A percentile compares a stretch with the other conserved stretches of the same genome.
Evolutionary conservation across 1,139 yeast genomes (phyloP).

Genomic region (Magnusiomyces paraingens): DNA sequence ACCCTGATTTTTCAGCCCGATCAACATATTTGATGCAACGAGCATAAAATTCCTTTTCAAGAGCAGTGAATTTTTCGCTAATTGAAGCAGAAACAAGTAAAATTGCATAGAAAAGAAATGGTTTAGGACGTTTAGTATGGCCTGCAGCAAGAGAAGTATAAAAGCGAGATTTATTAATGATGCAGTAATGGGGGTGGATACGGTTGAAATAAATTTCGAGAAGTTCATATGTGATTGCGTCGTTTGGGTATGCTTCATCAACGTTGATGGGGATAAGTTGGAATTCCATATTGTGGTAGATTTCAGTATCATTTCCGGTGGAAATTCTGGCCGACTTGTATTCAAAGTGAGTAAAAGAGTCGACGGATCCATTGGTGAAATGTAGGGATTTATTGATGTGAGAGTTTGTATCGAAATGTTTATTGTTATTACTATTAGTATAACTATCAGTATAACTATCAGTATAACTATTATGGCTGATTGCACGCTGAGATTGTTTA

Average conservation of each 20-base stretch:
- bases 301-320: not conserved
- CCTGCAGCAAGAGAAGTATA: slow-evolving; percentile 12
- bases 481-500: too few species aligned
- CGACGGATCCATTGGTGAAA: too few species aligned
- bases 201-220: slow-evolving; percentile 21
- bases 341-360: too few species aligned
- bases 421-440: too few species aligned
- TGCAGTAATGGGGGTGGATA: slow-evolving; percentile 18
- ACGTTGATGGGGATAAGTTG: slow-evolving; percentile 13
- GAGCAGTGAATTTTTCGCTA: slow-evolving; percentile 16
- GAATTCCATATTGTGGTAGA: not conserved
- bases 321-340: not conserved
- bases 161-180: slow-evolving; percentile 23
- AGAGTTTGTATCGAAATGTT: too few species aligned
- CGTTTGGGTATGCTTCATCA: slow-evolving; percentile 28
- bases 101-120: slow-evolving; percentile 29
- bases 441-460: too few species aligned
- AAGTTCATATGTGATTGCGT: slow-evolving; percentile 22
- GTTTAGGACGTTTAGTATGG: slow-evolving; percentile 21
- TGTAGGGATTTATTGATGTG: too few species aligned
- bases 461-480: too few species aligned
- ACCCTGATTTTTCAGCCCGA: slow-evolving; percentile 18
- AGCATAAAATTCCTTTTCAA: slow-evolving; percentile 23
- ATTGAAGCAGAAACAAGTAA: slow-evolving; percentile 26
- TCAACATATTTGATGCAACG: slow-evolving; percentile 25